Evolutionary conservation across 805 yeast genomes (phyloP).

Genomic region (Jamesozyma hellenica): DNA sequence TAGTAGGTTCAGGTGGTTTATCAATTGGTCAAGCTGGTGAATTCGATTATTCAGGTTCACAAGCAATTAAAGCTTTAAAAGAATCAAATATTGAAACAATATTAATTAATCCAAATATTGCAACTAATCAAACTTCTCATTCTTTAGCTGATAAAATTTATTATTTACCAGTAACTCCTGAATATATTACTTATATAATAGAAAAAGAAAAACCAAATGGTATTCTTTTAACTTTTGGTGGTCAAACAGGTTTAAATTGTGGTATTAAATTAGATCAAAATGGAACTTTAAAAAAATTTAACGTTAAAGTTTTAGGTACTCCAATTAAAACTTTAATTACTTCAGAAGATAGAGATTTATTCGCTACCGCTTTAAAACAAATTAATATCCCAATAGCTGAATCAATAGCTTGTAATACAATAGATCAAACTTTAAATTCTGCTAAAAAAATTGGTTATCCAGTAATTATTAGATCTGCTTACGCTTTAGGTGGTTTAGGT

Average conservation of each 20-base stretch:
- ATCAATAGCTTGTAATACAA: conserved; percentile 87
- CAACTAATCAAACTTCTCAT: conserved; percentile 94
- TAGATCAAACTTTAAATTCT: conserved; percentile 88
- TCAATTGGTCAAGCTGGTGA: conserved; percentile 98
- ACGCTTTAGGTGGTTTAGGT: conserved; percentile 94
- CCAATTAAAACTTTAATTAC: conserved; percentile 94
- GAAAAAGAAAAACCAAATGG: conserved; percentile 97
- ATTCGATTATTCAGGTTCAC: conserved; percentile 94
- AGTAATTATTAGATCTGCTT: conserved; percentile 93
- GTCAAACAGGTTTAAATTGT: conserved; percentile 94
- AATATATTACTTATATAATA: conserved; percentile 87
- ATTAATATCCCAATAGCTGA: conserved; percentile 94
- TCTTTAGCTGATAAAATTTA: conserved; percentile 91
- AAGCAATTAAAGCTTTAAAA: conserved; percentile 89
- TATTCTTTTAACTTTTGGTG: conserved; percentile 91
- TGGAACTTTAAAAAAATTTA: conserved; percentile 86
- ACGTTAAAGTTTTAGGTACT: conserved; percentile 92
- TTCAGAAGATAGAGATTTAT: conserved; percentile 94
- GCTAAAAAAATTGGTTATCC: conserved; percentile 88
- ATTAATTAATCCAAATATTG: conserved; percentile 89
- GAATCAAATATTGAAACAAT: conserved; percentile 83
- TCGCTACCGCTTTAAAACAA: conserved; percentile 90
- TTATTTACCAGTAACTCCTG: conserved; percentile 93
- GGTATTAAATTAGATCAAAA: conserved; percentile 90
- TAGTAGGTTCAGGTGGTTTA: conserved; percentile 94